Percentiles rank a stretch among this genome's conserved stretches.
phyloP scores from a whole-genome alignment of 805 yeast genomes.

The Ogataea polymorpha region DNA sequence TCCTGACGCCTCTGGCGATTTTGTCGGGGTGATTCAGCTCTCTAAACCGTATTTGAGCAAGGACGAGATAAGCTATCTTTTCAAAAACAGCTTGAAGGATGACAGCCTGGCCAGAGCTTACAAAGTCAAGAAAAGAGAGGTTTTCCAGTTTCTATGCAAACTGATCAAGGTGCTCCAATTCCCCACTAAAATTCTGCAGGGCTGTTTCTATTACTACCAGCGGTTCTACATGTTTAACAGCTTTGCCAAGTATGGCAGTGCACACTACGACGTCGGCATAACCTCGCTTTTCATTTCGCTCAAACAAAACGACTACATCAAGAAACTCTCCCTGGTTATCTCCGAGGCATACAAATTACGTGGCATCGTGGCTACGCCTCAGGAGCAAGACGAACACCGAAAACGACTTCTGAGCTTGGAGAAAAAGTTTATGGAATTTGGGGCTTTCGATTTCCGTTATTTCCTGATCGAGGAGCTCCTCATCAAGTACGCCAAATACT shows the following conservation, averaged over 20 bases:
- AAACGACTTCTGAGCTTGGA: conserved; percentile 59
- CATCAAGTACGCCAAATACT: conserved; percentile 55
- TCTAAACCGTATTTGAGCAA: conserved; percentile 34
- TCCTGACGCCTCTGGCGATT: conserved; percentile 13
- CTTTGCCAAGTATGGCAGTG: conserved; percentile 45
- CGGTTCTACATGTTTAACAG: conserved; percentile 63
- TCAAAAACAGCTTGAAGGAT: conserved; percentile 18
- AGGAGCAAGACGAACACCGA: conserved; percentile 51
- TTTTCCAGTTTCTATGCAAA: conserved; percentile 52
- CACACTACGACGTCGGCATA: conserved; percentile 59
- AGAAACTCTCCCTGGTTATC: conserved; percentile 64
- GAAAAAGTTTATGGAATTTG: conserved; percentile 68
- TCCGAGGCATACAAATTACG: conserved; percentile 40
- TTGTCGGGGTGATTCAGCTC: conserved; percentile 26
- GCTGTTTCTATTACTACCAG: conserved; percentile 72
- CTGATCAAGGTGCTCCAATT: conserved; percentile 53
- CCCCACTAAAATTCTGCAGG: conserved; percentile 67
- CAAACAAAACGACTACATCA: conserved; percentile 82
- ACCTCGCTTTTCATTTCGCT: conserved; percentile 68
- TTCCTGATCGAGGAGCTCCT: conserved; percentile 65
- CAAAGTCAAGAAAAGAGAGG: conserved; percentile 31
- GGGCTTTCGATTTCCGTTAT: conserved; percentile 76
- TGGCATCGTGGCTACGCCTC: conserved; percentile 26
- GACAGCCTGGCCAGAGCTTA: conserved; percentile 23
- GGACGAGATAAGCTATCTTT: conserved; percentile 26